Evolutionary conservation across 2,329 filamentous ascomycete species (phyloP).

Genomic region (Albifimbria verrucaria): DNA sequence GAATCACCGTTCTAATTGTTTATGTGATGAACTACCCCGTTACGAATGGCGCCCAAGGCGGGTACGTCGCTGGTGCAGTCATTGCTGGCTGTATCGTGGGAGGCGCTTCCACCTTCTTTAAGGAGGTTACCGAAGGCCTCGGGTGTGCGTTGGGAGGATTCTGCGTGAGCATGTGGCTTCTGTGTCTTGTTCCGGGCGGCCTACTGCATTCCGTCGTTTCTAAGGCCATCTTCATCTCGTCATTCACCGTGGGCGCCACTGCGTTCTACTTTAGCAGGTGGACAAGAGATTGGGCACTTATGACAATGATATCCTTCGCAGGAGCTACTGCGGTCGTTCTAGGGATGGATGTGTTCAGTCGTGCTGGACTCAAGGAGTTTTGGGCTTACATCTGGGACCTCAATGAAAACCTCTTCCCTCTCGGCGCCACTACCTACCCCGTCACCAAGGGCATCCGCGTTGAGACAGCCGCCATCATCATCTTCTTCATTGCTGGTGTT

Average conservation of each 20-base stretch:
- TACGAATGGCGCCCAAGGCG: conserved; percentile 73
- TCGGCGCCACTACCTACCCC: conserved; percentile 74
- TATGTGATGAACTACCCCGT: conserved; percentile 85
- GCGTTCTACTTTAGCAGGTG: conserved; percentile 74
- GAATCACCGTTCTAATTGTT: conserved; percentile 76
- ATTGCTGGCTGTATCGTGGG: conserved; percentile 73
- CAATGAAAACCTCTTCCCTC: conserved; percentile 76
- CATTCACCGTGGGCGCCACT: conserved; percentile 66
- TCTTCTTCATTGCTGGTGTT: conserved; percentile 71
- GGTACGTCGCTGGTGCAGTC: conserved; percentile 76
- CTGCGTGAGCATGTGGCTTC: conserved; percentile 85
- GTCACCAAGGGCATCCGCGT: conserved; percentile 83
- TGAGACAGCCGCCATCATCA: conserved; percentile 73
- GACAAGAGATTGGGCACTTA: conserved; percentile 75
- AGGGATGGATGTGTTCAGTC: conserved; percentile 86
- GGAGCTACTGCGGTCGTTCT: conserved; percentile 77
- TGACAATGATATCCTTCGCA: conserved; percentile 72
- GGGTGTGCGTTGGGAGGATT: conserved; percentile 86
- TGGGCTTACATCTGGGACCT: conserved; percentile 90
- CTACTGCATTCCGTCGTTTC: conserved; percentile 60
- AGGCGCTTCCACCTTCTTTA: conserved; percentile 71
- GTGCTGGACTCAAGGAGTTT: conserved; percentile 91
- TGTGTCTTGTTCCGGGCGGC: conserved; percentile 73
- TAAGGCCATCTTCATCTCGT: conserved; percentile 72
- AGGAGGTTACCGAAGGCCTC: conserved; percentile 76